Percentiles rank a stretch among this genome's conserved stretches.
phyloP scores from a whole-genome alignment of 805 yeast genomes.

The Suhomyces xylopsoci region DNA sequence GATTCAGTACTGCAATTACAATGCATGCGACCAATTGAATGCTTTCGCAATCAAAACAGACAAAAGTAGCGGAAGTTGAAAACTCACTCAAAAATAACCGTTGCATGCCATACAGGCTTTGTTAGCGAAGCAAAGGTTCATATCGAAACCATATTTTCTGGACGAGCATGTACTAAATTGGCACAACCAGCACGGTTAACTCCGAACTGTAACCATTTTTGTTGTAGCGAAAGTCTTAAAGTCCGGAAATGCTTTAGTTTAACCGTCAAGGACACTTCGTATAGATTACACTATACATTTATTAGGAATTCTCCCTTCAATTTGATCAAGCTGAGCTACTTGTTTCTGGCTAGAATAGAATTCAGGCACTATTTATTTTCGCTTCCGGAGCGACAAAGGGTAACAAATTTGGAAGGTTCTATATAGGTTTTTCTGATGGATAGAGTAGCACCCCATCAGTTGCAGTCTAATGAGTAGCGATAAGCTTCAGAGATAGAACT shows the following conservation, averaged over 20 bases:
- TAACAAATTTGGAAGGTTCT: too few relatives aligned
- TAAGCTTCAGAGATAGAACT: too few relatives aligned
- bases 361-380: too few relatives aligned
- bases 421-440: too few relatives aligned
- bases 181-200: background rate
- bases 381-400: too few relatives aligned
- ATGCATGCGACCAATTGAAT: background rate
- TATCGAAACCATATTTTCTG: background rate
- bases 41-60: background rate
- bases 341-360: too few relatives aligned
- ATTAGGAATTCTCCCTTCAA: too few relatives aligned
- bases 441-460: too few relatives aligned
- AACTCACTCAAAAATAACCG: background rate
- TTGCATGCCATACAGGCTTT: background rate
- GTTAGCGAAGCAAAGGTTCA: background rate
- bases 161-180: background rate
- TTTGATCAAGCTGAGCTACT: too few relatives aligned
- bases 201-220: background rate
- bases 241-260: background rate
- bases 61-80: background rate
- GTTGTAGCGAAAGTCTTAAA: background rate
- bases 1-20: background rate
- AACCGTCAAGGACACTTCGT: background rate
- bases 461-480: too few relatives aligned
- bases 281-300: too few relatives aligned